phyloP scores from a whole-genome alignment of 164 flowering plant genomes.

The Macadamia tetraphylla region DNA sequence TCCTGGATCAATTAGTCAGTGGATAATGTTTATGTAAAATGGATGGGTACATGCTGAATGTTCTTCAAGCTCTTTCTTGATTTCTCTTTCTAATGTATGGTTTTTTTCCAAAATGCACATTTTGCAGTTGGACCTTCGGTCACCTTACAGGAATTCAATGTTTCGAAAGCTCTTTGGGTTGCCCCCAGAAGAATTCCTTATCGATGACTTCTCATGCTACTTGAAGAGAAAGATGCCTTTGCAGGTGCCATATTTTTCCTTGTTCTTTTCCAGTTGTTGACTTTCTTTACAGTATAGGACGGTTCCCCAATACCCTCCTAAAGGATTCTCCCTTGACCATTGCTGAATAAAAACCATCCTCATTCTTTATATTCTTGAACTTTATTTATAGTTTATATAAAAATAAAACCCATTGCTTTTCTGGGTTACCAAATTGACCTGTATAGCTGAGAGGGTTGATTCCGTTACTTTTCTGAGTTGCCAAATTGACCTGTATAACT shows the following conservation, averaged over 20 bases:
- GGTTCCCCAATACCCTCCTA: too few relatives aligned
- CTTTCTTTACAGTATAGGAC: too few relatives aligned
- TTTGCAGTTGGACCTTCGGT: slow-evolving; percentile 55
- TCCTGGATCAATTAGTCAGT: background rate
- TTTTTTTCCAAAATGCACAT: background rate
- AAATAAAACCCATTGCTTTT: too few relatives aligned
- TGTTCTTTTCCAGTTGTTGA: background rate
- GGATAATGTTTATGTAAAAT: background rate
- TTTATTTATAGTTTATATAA: too few relatives aligned
- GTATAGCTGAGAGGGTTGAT: background rate
- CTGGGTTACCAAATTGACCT: background rate
- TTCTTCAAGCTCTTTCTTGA: background rate
- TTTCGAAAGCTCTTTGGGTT: slow-evolving; percentile 71
- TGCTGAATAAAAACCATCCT: too few relatives aligned
- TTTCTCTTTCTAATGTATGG: background rate
- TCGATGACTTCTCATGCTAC: slow-evolving; percentile 63
- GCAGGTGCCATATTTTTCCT: slow-evolving; percentile 38
- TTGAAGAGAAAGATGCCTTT: slow-evolving; percentile 70
- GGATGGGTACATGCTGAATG: background rate
- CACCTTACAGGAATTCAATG: slow-evolving; percentile 65
- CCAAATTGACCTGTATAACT: background rate
- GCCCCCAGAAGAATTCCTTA: slow-evolving; percentile 82
- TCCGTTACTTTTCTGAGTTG: too few relatives aligned
- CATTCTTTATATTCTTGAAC: background rate
- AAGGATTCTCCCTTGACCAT: too few relatives aligned